A percentile compares a stretch with the other conserved stretches of the same genome.
phyloP scores from a whole-genome alignment of 2,329 filamentous ascomycete species.

The Corynespora cassiicola region DNA sequence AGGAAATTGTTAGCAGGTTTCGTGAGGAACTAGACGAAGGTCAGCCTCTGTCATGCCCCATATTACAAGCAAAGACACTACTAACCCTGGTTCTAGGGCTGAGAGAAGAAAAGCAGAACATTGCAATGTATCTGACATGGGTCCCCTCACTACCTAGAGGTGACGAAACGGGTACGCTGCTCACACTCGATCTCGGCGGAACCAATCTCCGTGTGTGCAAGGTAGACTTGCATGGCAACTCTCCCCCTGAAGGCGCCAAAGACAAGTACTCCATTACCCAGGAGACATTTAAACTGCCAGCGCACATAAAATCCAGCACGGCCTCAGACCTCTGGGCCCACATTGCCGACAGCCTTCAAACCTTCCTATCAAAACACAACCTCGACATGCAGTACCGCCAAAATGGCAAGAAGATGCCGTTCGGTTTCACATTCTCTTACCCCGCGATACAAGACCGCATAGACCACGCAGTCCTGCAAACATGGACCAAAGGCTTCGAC shows the following conservation, averaged over 20 bases:
- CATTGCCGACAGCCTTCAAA: slow-evolving; percentile 88
- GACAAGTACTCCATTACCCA: slow-evolving; percentile 74
- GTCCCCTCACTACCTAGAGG: slow-evolving; percentile 89
- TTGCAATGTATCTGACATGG: slow-evolving; percentile 96
- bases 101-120: slow-evolving; percentile 23
- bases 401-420: slow-evolving; percentile 71
- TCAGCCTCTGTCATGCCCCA: slow-evolving; percentile 2
- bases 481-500: slow-evolving; percentile 98
- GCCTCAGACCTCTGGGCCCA: slow-evolving; percentile 93
- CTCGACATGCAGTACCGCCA: slow-evolving; percentile 66
- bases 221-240: slow-evolving; percentile 81
- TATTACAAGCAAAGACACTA: not conserved
- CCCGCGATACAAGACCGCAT: slow-evolving; percentile 93
- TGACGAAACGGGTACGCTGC: slow-evolving; percentile 83
- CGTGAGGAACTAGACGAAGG: slow-evolving; percentile 32
- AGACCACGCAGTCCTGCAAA: slow-evolving; percentile 88
- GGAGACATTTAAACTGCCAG: slow-evolving; percentile 93
- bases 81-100: too few species aligned
- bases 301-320: slow-evolving; percentile 85
- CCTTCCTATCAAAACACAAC: slow-evolving; percentile 89
- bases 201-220: slow-evolving; percentile 96
- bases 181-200: slow-evolving; percentile 94
- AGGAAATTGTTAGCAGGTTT: slow-evolving; percentile 29
- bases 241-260: slow-evolving; percentile 68
- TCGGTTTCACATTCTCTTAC: slow-evolving; percentile 97